Percentiles rank a stretch among this genome's conserved stretches.
These are phyloP conservation scores for Orobanche coerulescens DNA, from an alignment of 257 asterid species.

Conservation along the genomic window DNA sequence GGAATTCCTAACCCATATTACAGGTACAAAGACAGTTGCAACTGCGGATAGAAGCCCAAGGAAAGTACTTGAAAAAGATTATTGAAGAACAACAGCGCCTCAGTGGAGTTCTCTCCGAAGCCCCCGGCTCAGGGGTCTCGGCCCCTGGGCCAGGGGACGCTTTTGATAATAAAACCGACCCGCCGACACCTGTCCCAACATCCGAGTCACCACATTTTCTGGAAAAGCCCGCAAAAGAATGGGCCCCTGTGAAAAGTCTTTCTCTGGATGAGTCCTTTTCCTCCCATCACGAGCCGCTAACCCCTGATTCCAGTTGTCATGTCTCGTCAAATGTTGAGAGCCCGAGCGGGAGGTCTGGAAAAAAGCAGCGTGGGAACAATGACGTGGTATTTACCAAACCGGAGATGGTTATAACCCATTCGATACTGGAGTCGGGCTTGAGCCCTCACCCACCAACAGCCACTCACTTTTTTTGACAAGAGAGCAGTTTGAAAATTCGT, in stretches of 20 bases:
- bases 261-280: slow-evolving; percentile 71
- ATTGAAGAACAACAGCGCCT: slow-evolving; percentile 90
- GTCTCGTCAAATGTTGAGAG: slow-evolving; percentile 35
- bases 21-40: slow-evolving; percentile 98
- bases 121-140: slow-evolving; percentile 37
- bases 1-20: slow-evolving; percentile 4
- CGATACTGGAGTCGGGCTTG: slow-evolving; percentile 48
- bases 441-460: slow-evolving; percentile 37
- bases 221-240: slow-evolving; percentile 46
- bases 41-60: slow-evolving; percentile 94
- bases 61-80: slow-evolving; percentile 89
- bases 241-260: slow-evolving; percentile 42
- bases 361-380: slow-evolving; percentile 38
- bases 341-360: slow-evolving; percentile 46
- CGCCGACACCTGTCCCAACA: slow-evolving; percentile 79
- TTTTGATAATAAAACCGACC: slow-evolving; percentile 49
- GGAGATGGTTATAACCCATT: slow-evolving; percentile 41
- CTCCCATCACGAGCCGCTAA: slow-evolving; percentile 72
- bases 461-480: slow-evolving; percentile 40
- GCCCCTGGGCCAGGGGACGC: slow-evolving; percentile 31
- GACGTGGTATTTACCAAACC: slow-evolving; percentile 36
- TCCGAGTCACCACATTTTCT: slow-evolving; percentile 55
- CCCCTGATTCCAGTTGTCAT: slow-evolving; percentile 69
- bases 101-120: slow-evolving; percentile 64
- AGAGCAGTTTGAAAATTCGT: slow-evolving; percentile 36